Evolutionary conservation across 306 rosid genomes (phyloP), one percentile per base, ranked within the genome.

Genomic region (Aeschynomene evenia): DNA sequence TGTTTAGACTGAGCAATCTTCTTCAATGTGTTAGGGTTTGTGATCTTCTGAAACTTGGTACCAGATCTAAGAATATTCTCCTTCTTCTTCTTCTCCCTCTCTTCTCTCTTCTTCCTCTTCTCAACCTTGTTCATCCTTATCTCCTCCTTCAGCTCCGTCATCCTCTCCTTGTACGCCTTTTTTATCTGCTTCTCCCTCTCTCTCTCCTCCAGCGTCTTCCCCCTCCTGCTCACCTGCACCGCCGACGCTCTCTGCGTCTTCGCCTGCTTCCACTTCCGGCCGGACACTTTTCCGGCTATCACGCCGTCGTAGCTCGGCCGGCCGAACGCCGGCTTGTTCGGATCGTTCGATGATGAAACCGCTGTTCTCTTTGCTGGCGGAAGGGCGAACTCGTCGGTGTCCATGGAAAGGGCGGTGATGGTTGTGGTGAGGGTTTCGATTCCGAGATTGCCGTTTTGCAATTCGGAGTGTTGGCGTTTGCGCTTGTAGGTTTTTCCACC

Each of bases 401-500:
- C 92, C 98, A 92, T 92, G 16, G 85, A 40, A 28, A 76, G 24
- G 45, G 40, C 56, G 31, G 31, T 0, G 6, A 6, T 4, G 31
- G 31, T 2, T 4, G 31, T 28, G 4, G 31, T 63, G 31, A n/a
- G n/a, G n/a, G 19, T 16, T 28, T 6, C 18, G 18, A 3, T 18
- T 18, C 20, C 56, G 7, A 6, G 46, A 22, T 61, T 5, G 1
- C 36, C 59, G 20, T 56, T 12, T 18, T 33, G 54, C 16, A 68
- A 2, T 21, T 82, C 73, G 0, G 85, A 78, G 55, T 71, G 70
- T 24, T 88, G 85, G 39, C 97, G 78, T 55, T 90, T 94, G 24
- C 97, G 90, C 75, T 94, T 90, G 89, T 85, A 85, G 73, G 95
- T 94, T 39, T 88, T 88, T 80, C 98, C 97, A 74, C 97, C 97